These are phyloP conservation scores for Yarrowia sp. DNA, from an alignment of 805 yeast species.

Conservation along the genomic window DNA sequence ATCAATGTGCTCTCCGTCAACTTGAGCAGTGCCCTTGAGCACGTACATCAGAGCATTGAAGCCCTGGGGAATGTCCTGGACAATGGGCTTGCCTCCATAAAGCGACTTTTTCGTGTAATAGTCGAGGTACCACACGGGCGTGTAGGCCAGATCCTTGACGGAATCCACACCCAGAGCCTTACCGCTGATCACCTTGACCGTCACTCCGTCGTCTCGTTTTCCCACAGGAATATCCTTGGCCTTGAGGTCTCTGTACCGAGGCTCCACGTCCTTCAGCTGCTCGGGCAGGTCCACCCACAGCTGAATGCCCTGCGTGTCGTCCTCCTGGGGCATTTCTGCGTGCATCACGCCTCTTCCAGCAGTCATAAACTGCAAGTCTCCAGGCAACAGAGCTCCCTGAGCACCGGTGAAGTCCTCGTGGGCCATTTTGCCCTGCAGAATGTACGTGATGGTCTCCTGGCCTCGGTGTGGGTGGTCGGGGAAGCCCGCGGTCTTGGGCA, in stretches of 20 bases:
- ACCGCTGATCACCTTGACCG: constrained; percentile 75
- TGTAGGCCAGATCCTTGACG: constrained; percentile 75
- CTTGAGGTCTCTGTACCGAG: constrained; percentile 80
- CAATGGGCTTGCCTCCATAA: constrained; percentile 49
- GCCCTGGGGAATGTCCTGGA: constrained; percentile 63
- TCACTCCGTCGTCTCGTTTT: constrained; percentile 40
- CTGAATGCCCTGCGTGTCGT: constrained; percentile 61
- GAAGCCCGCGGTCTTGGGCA: constrained; percentile 62
- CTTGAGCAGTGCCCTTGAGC: constrained; percentile 44
- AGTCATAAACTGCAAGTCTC: constrained; percentile 93
- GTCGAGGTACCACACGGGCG: constrained; percentile 66
- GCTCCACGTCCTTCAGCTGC: constrained; percentile 65
- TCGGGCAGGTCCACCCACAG: constrained; percentile 87
- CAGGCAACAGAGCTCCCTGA: constrained; percentile 76
- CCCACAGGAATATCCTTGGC: constrained; percentile 74
- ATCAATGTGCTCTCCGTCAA: constrained; percentile 41
- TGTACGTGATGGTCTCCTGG: constrained; percentile 77
- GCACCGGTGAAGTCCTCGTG: constrained; percentile 89
- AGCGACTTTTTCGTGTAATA: constrained; percentile 52
- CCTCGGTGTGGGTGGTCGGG: constrained; percentile 87
- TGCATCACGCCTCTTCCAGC: constrained; percentile 90
- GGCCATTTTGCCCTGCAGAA: constrained; percentile 70
- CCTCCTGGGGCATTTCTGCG: constrained; percentile 80
- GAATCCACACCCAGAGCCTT: constrained; percentile 76
- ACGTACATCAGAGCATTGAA: constrained; percentile 52